phyloP scores from a whole-genome alignment of 1,284 basidiomycete genomes.

The Ceratobasidium sp. region DNA sequence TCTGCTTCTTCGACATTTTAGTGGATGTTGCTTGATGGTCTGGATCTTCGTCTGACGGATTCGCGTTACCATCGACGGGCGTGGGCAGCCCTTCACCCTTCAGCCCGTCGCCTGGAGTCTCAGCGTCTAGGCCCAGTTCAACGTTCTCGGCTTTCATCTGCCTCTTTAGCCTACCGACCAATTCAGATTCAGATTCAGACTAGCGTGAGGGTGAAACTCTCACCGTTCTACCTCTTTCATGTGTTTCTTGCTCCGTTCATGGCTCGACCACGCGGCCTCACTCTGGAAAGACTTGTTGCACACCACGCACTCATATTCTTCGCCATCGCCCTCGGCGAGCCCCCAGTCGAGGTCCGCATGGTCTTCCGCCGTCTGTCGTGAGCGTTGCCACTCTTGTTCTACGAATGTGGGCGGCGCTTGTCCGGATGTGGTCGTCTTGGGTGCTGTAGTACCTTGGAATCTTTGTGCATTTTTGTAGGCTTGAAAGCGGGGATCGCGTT shows the following conservation, averaged over 20 bases:
- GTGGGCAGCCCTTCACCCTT: slow-evolving; percentile 47
- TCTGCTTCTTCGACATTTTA: slow-evolving; percentile 51
- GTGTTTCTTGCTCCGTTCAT: slow-evolving; percentile 97
- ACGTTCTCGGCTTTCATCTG: slow-evolving; percentile 84
- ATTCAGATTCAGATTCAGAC: slow-evolving; percentile 5
- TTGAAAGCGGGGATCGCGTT: slow-evolving; percentile 94
- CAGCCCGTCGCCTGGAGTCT: slow-evolving; percentile 49
- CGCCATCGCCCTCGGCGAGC: slow-evolving; percentile 75
- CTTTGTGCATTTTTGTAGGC: slow-evolving; percentile 67
- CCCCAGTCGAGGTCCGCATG: slow-evolving; percentile 64
- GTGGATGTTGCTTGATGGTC: not conserved
- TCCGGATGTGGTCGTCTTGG: not conserved
- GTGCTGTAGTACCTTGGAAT: not conserved
- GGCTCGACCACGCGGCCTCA: slow-evolving; percentile 95
- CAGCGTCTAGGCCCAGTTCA: slow-evolving; percentile 62
- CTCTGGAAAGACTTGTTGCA: slow-evolving; percentile 92
- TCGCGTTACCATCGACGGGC: slow-evolving; percentile 51
- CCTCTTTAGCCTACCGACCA: slow-evolving; percentile 61
- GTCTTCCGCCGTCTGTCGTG: slow-evolving; percentile 56
- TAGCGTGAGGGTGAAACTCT: slow-evolving; percentile 43
- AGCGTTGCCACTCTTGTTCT: slow-evolving; percentile 86
- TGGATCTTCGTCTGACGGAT: slow-evolving; percentile 16
- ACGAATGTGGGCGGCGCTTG: slow-evolving; percentile 61
- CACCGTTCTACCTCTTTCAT: slow-evolving; percentile 82
- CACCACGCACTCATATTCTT: slow-evolving; percentile 95